A percentile compares a stretch with the other conserved stretches of the same genome.
These are phyloP conservation scores for Rhizoclosmatium globosum DNA, from an alignment of 192 early-diverging fungal genomes.

Conservation along the genomic window DNA sequence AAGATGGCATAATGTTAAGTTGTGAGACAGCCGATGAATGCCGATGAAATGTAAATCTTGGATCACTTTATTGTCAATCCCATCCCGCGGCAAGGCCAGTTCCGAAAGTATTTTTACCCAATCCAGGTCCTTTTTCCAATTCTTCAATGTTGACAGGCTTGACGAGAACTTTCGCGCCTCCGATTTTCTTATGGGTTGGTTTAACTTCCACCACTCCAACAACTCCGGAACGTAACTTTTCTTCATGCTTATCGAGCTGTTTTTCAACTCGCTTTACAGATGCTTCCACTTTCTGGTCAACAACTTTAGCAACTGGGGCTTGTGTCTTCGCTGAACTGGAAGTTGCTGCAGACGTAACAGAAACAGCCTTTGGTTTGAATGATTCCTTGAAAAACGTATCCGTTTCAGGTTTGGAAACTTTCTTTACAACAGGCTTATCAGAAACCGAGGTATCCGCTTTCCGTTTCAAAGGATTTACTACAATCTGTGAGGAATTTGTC, in stretches of 20 bases:
- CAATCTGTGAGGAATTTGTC: not conserved
- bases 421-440: not conserved
- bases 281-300: not conserved
- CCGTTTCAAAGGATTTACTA: not conserved
- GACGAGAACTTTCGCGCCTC: not conserved
- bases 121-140: constrained; percentile 1
- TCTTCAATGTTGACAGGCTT: constrained; percentile 12
- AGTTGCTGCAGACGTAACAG: not conserved
- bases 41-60: not conserved
- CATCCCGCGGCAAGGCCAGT: constrained; percentile 32
- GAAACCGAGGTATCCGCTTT: not conserved
- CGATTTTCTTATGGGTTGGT: not conserved
- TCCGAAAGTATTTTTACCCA: not conserved
- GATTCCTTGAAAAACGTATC: constrained; percentile 13
- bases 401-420: not conserved
- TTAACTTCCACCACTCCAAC: constrained; percentile 24
- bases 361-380: not conserved
- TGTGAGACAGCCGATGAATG: not conserved
- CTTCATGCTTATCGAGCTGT: constrained; percentile 6
- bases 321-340: not conserved
- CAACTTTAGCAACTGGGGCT: not conserved
- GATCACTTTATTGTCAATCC: constrained; percentile 18
- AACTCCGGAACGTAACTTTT: constrained; percentile 17
- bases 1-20: no score
- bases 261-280: not conserved